Percentiles rank a stretch among this genome's conserved stretches.
phyloP scores from a whole-genome alignment of 257 asterid genomes.

The Euphrasia confusa region DNA sequence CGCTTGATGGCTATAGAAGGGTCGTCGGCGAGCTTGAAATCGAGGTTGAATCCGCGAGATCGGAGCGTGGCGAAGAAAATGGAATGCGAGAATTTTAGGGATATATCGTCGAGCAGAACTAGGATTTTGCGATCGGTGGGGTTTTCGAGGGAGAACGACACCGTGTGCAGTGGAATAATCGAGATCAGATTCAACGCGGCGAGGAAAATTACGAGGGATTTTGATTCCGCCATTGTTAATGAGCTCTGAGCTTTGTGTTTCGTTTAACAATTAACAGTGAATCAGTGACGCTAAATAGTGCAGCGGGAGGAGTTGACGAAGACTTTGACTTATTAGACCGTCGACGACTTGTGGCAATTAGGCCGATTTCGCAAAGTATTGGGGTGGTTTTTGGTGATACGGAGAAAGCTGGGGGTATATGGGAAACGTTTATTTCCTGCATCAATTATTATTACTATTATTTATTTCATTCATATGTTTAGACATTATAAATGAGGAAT shows the following conservation, averaged over 20 bases:
- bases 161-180: conserved; percentile 32
- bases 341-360: background rate
- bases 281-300: background rate
- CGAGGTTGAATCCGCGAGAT: conserved; percentile 63
- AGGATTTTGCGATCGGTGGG: conserved; percentile 68
- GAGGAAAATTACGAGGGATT: conserved; percentile 24
- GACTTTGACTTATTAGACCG: conserved; percentile 6
- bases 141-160: conserved; percentile 50
- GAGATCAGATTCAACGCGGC: conserved; percentile 31
- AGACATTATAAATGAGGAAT: no score
- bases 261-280: background rate
- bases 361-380: background rate
- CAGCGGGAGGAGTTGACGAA: background rate
- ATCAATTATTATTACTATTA: no score
- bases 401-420: background rate
- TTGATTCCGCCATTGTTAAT: conserved; percentile 30
- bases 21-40: conserved; percentile 74
- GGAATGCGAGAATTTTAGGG: conserved; percentile 75
- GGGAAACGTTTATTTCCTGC: background rate
- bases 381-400: no score
- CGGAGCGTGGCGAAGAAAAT: conserved; percentile 53
- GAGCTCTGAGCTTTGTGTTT: background rate
- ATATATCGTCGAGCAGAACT: conserved; percentile 63
- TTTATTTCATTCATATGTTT: no score
- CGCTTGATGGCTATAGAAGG: conserved; percentile 60